Evolutionary conservation across 306 rosid genomes (phyloP).

Genomic region (Pyrus betulifolia): DNA sequence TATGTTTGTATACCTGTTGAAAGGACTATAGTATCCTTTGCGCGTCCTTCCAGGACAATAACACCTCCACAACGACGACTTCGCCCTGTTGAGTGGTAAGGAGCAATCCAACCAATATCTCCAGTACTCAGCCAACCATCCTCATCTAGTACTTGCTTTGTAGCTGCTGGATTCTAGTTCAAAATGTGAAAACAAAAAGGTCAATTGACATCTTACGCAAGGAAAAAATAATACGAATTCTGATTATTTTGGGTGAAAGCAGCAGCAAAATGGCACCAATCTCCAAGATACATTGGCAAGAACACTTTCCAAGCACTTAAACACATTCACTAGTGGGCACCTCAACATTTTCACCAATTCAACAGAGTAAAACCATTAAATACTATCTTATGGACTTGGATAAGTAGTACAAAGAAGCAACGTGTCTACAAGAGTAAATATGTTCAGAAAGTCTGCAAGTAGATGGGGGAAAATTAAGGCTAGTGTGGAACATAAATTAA

Average conservation of each 20-base stretch:
- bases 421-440: not conserved
- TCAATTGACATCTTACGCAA: not conserved
- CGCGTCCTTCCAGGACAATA: constrained; percentile 84
- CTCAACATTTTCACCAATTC: no score
- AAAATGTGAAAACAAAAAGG: constrained; percentile 2
- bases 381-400: not conserved
- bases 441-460: not conserved
- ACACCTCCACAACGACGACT: constrained; percentile 63
- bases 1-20: constrained; percentile 53
- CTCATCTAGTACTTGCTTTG: constrained; percentile 54
- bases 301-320: no score
- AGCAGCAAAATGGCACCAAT: no score
- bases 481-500: not conserved
- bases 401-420: not conserved
- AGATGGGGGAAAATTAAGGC: not conserved
- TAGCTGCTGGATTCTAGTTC: constrained; percentile 64
- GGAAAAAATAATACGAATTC: not conserved
- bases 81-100: constrained; percentile 66
- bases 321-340: no score
- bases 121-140: constrained; percentile 91
- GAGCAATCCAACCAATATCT: constrained; percentile 88
- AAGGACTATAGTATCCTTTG: constrained; percentile 92
- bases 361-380: no score
- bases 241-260: not conserved
- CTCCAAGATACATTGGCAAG: no score